Conservation (phyloP, 2,329 filamentous ascomycete genomes). For the Parastagonospora avenae region DNA sequence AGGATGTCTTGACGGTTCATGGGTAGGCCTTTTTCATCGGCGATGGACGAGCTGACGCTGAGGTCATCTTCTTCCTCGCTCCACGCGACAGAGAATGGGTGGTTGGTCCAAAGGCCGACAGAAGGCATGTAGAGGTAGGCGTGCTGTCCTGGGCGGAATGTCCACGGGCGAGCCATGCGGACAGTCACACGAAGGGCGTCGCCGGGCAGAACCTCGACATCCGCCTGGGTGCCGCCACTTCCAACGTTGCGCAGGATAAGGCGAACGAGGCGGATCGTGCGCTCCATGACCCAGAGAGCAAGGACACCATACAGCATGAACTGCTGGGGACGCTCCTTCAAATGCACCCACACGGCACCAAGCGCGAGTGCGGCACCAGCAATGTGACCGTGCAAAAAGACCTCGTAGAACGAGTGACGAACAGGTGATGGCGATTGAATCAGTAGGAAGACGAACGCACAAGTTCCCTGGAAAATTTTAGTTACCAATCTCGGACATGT, state of each 20-base stretch:
- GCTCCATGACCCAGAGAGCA: conserved; percentile 71
- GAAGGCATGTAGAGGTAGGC: conserved; percentile 79
- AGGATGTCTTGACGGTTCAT: conserved; percentile 59
- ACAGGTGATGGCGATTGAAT: conserved; percentile 73
- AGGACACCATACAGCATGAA: conserved; percentile 66
- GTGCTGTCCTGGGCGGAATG: conserved; percentile 75
- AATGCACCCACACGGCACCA: conserved; percentile 70
- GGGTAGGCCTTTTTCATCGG: conserved; percentile 53
- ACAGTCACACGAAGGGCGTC: conserved; percentile 76
- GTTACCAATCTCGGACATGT: conserved; percentile 24
- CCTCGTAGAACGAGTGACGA: conserved; percentile 79
- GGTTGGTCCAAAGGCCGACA: conserved; percentile 74
- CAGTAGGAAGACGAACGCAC: conserved; percentile 66
- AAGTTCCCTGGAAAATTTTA: conserved; percentile 54
- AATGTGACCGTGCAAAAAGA: conserved; percentile 76
- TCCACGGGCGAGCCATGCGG: conserved; percentile 77
- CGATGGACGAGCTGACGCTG: conserved; percentile 28
- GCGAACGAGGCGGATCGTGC: conserved; percentile 62
- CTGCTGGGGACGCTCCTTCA: conserved; percentile 62
- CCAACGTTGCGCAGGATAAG: conserved; percentile 71
- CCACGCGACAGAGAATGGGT: conserved; percentile 82
- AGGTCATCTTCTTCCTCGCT: conserved; percentile 64
- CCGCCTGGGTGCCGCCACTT: conserved; percentile 67
- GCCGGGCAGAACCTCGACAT: conserved; percentile 76
- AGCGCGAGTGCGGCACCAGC: conserved; percentile 64